phyloP scores from a whole-genome alignment of 306 rosid genomes.

The Lupinus albus region DNA sequence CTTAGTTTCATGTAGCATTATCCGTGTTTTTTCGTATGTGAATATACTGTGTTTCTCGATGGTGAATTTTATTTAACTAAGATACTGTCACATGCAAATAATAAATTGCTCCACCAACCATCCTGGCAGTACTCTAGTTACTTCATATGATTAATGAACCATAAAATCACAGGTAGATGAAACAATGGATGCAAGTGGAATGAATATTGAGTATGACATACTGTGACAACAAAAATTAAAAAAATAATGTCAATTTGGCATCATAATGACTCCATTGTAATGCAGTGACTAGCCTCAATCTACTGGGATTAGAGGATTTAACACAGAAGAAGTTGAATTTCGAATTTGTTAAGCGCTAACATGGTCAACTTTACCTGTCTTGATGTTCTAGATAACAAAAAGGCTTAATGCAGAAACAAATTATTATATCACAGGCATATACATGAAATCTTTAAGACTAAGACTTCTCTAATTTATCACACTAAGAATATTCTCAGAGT shows the following conservation, averaged over 20 bases:
- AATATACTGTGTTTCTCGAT: background rate
- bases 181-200: background rate
- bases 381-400: too few relatives aligned
- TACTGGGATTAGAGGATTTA: background rate
- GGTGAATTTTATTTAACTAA: slow-evolving; percentile 4
- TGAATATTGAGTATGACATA: background rate
- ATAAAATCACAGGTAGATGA: slow-evolving; percentile 12
- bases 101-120: background rate
- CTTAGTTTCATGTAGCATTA: background rate
- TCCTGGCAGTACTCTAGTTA: background rate
- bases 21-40: too few relatives aligned
- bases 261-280: slow-evolving; percentile 5
- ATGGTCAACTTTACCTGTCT: too few relatives aligned
- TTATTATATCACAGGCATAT: too few relatives aligned
- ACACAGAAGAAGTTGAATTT: background rate
- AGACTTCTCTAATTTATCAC: too few relatives aligned
- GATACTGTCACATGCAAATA: background rate
- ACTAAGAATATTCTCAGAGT: too few relatives aligned
- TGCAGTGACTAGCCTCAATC: background rate
- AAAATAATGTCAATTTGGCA: slow-evolving; percentile 3
- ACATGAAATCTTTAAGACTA: too few relatives aligned
- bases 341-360: background rate
- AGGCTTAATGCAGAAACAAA: too few relatives aligned
- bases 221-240: background rate
- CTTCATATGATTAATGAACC: slow-evolving; percentile 12